Evolutionary conservation across 2,329 filamentous ascomycete genomes (phyloP).

Genomic region (Microthyrium microscopicum): DNA sequence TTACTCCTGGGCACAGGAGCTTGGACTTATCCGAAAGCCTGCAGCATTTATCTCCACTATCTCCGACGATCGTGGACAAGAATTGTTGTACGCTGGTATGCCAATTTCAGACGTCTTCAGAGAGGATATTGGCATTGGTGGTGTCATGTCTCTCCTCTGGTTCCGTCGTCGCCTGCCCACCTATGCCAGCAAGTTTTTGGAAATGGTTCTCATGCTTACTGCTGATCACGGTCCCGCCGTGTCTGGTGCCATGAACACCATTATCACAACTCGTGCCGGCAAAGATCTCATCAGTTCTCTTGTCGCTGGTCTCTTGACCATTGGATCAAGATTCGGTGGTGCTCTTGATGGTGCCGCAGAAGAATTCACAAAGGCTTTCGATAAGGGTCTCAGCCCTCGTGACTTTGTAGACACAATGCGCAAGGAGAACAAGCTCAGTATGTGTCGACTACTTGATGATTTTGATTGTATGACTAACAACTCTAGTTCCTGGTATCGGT

Average conservation of each 20-base stretch:
- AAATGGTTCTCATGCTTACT: slow-evolving; percentile 99
- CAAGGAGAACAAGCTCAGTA: slow-evolving; percentile 98
- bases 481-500: slow-evolving; percentile 75
- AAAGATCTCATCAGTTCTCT: slow-evolving; percentile 96
- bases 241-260: slow-evolving; percentile 99
- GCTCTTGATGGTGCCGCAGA: slow-evolving; percentile 93
- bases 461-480: slow-evolving; percentile 3
- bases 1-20: slow-evolving; percentile 98
- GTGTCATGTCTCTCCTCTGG: slow-evolving; percentile 99
- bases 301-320: slow-evolving; percentile 92
- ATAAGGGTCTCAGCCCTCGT: slow-evolving; percentile 94
- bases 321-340: slow-evolving; percentile 96
- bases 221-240: slow-evolving; percentile 98
- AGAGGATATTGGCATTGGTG: slow-evolving; percentile 97
- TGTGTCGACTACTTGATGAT: slow-evolving; percentile 16
- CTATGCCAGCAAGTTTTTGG: slow-evolving; percentile 96
- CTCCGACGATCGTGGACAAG: slow-evolving; percentile 97
- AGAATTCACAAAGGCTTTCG: slow-evolving; percentile 95
- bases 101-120: slow-evolving; percentile 99
- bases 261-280: slow-evolving; percentile 97
- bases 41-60: slow-evolving; percentile 99
- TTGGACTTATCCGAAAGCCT: slow-evolving; percentile 97
- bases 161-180: slow-evolving; percentile 94
- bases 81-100: slow-evolving; percentile 97
- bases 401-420: slow-evolving; percentile 98